A percentile compares a stretch with the other conserved stretches of the same genome.
Conservation (phyloP, 2,329 filamentous ascomycete genomes). For the Venturia aucupariae region DNA sequence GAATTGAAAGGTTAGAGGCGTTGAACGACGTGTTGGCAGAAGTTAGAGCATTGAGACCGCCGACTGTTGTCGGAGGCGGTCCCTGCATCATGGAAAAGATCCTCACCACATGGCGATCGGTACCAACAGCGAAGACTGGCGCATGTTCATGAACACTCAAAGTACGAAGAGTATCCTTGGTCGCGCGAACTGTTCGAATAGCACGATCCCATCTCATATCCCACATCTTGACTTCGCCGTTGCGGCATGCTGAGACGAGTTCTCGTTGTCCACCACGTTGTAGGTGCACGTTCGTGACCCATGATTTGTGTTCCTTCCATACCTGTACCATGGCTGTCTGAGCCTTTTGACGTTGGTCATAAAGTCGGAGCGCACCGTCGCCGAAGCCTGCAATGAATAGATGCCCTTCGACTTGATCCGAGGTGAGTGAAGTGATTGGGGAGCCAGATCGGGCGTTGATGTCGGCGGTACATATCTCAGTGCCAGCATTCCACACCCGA, state of each 20-base stretch:
- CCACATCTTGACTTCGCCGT: slow-evolving; percentile 92
- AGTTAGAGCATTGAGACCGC: not conserved
- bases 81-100: slow-evolving; percentile 57
- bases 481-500: slow-evolving; percentile 88
- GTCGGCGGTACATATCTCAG: slow-evolving; percentile 84
- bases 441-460: slow-evolving; percentile 91
- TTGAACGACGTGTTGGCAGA: slow-evolving; percentile 2
- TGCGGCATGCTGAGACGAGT: slow-evolving; percentile 78
- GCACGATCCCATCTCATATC: slow-evolving; percentile 82
- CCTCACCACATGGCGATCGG: slow-evolving; percentile 78
- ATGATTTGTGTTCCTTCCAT: slow-evolving; percentile 93
- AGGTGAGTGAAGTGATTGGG: slow-evolving; percentile 91
- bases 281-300: slow-evolving; percentile 95
- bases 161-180: slow-evolving; percentile 68
- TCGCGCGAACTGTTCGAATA: slow-evolving; percentile 63
- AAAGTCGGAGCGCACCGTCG: slow-evolving; percentile 87
- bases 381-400: slow-evolving; percentile 95
- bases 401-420: slow-evolving; percentile 95
- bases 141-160: slow-evolving; percentile 92
- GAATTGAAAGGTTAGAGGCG: not conserved
- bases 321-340: slow-evolving; percentile 90
- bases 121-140: slow-evolving; percentile 88
- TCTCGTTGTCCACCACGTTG: slow-evolving; percentile 91
- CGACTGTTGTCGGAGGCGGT: not conserved
- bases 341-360: slow-evolving; percentile 76